phyloP scores from a whole-genome alignment of 2,329 filamentous ascomycete genomes.

The Fusarium globosum region DNA sequence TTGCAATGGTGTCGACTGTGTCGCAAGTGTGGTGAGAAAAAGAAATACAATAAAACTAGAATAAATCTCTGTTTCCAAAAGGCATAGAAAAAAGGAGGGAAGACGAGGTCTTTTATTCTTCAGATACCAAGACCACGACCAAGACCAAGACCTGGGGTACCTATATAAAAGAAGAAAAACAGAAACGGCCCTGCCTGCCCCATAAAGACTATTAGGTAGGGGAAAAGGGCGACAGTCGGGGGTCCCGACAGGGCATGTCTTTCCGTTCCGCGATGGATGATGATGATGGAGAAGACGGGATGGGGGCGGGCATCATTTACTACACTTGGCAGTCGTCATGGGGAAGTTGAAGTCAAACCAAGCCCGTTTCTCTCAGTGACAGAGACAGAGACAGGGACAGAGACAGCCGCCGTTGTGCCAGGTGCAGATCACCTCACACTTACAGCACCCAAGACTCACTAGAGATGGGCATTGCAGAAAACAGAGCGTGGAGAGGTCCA shows the following conservation, averaged over 20 bases:
- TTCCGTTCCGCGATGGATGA: not conserved
- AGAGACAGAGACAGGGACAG: not conserved
- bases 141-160: constrained; percentile 1
- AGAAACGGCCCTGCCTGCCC: constrained; percentile 13
- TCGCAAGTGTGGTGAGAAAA: constrained; percentile 8
- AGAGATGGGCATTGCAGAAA: constrained; percentile 3
- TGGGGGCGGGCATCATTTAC: constrained; percentile 16
- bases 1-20: constrained; percentile 18
- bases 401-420: constrained; percentile 2
- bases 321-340: constrained; percentile 48
- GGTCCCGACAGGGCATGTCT: constrained; percentile 16
- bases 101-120: constrained; percentile 36
- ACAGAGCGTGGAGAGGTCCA: constrained; percentile 12
- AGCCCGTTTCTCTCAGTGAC: not conserved
- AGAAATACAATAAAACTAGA: constrained; percentile 15
- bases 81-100: constrained; percentile 16
- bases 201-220: not conserved
- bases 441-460: not conserved
- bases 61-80: constrained; percentile 16
- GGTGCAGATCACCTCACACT: constrained; percentile 22
- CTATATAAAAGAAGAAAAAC: not conserved
- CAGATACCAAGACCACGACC: not conserved
- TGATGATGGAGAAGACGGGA: constrained; percentile 15
- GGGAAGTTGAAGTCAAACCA: constrained; percentile 21
- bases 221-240: constrained; percentile 14